These are phyloP conservation scores for Yamadazyma sp. DNA, from an alignment of 1,139 yeast genomes.

Conservation along the genomic window DNA sequence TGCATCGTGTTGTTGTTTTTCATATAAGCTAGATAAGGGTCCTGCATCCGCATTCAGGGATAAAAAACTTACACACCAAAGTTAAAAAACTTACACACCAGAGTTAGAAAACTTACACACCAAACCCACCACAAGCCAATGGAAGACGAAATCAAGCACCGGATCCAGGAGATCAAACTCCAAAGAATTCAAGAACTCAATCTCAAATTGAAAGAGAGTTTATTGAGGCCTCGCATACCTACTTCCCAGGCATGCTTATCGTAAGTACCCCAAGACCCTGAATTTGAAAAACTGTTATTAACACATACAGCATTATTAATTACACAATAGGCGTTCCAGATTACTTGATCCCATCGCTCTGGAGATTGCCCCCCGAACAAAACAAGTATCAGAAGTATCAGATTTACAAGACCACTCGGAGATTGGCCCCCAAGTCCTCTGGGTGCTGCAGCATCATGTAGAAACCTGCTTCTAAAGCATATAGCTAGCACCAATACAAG, in stretches of 20 bases:
- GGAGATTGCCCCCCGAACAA: conserved; percentile 47
- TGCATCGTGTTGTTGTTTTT: conserved; percentile 74
- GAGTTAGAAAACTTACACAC: too few relatives aligned
- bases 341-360: conserved; percentile 50
- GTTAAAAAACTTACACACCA: too few relatives aligned
- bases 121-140: too few relatives aligned
- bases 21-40: conserved; percentile 17
- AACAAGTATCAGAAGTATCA: conserved; percentile 44
- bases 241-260: conserved; percentile 65
- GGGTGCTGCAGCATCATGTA: conserved; percentile 46
- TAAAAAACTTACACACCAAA: too few relatives aligned
- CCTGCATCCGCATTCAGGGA: conserved; percentile 1
- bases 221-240: conserved; percentile 60
- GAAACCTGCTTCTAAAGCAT: too few relatives aligned
- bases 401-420: conserved; percentile 16
- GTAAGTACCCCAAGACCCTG: conserved; percentile 24
- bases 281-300: too few relatives aligned
- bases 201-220: conserved; percentile 50
- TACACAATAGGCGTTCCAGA: conserved; percentile 51
- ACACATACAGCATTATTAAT: conserved; percentile 32
- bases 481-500: too few relatives aligned
- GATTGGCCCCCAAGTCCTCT: conserved; percentile 11
- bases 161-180: conserved; percentile 50
- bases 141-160: conserved; percentile 24
- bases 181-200: conserved; percentile 66